Evolutionary conservation across 345 rosid species (phyloP).

Genomic region (Salix dunnii): DNA sequence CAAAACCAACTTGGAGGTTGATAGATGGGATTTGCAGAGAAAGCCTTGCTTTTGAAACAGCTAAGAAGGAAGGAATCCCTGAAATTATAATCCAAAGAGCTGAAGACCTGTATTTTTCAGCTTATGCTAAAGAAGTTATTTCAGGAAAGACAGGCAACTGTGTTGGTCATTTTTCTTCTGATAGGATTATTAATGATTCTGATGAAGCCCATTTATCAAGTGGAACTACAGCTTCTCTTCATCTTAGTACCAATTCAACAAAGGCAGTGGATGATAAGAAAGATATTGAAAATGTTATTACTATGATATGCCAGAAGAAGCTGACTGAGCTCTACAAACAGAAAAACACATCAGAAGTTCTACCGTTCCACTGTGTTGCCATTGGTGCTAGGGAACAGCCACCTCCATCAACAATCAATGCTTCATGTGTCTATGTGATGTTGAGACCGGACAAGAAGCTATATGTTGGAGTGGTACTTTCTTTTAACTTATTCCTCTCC

Average conservation of each 20-base stretch:
- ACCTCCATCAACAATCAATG: slow-evolving; percentile 85
- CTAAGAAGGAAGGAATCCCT: slow-evolving; percentile 86
- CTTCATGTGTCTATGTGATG: slow-evolving; percentile 90
- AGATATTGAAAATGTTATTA: slow-evolving; percentile 44
- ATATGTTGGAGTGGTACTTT: slow-evolving; percentile 80
- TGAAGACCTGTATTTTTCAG: slow-evolving; percentile 63
- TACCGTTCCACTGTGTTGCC: slow-evolving; percentile 41
- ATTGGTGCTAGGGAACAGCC: slow-evolving; percentile 81
- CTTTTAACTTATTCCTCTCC: background rate
- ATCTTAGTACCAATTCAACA: slow-evolving; percentile 24
- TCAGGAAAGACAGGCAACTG: slow-evolving; percentile 19
- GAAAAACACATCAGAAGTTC: slow-evolving; percentile 30
- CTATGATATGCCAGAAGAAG: slow-evolving; percentile 50
- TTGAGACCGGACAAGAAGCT: slow-evolving; percentile 64
- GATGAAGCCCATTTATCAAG: slow-evolving; percentile 18
- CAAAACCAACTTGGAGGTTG: slow-evolving; percentile 86
- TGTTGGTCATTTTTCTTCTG: slow-evolving; percentile 12
- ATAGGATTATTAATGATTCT: slow-evolving; percentile 20
- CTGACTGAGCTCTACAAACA: slow-evolving; percentile 44
- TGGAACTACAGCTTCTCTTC: slow-evolving; percentile 20
- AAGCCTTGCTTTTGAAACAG: slow-evolving; percentile 99
- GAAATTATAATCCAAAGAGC: slow-evolving; percentile 72
- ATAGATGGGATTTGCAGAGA: slow-evolving; percentile 85
- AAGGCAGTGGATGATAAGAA: slow-evolving; percentile 40
- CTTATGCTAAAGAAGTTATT: slow-evolving; percentile 22